A percentile compares a stretch with the other conserved stretches of the same genome.
Evolutionary conservation across 495 filamentous ascomycete genomes (phyloP).

Genomic region (Oidiodendron maius): DNA sequence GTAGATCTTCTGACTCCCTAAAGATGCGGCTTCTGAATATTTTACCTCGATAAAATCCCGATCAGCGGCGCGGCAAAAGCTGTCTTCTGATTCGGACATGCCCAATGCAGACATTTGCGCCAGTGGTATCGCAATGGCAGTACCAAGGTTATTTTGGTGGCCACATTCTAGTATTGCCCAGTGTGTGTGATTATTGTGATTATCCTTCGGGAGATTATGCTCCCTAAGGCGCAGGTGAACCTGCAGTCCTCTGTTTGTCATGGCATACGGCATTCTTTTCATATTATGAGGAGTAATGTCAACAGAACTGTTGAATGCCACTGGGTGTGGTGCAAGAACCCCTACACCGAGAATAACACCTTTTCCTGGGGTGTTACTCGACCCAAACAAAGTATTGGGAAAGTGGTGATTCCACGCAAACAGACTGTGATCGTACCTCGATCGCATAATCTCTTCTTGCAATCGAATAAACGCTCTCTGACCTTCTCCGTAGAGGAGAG

Average conservation of each 20-base stretch:
- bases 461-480: conserved; percentile 22
- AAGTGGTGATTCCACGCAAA: conserved; percentile 4
- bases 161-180: conserved; percentile 6
- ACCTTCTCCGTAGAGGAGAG: conserved; percentile 26
- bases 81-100: not conserved
- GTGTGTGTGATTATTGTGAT: conserved; percentile 7
- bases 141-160: not conserved
- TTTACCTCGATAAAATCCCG: conserved; percentile 2
- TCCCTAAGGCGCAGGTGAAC: not conserved
- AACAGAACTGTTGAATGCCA: not conserved
- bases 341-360: not conserved
- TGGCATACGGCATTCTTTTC: conserved; percentile 4
- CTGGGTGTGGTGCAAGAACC: not conserved
- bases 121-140: conserved; percentile 3
- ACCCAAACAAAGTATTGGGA: conserved; percentile 19
- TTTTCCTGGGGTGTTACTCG: conserved; percentile 2
- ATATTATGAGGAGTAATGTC: conserved; percentile 3
- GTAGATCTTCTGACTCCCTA: conserved; percentile 1
- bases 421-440: conserved; percentile 11
- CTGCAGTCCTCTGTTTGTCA: conserved; percentile 5
- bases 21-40: not conserved
- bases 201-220: not conserved
- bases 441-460: conserved; percentile 24
- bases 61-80: conserved; percentile 1
- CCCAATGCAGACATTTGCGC: not conserved